These are phyloP conservation scores for Irpex sp. DNA, from an alignment of 1,284 basidiomycete genomes.

Conservation along the genomic window DNA sequence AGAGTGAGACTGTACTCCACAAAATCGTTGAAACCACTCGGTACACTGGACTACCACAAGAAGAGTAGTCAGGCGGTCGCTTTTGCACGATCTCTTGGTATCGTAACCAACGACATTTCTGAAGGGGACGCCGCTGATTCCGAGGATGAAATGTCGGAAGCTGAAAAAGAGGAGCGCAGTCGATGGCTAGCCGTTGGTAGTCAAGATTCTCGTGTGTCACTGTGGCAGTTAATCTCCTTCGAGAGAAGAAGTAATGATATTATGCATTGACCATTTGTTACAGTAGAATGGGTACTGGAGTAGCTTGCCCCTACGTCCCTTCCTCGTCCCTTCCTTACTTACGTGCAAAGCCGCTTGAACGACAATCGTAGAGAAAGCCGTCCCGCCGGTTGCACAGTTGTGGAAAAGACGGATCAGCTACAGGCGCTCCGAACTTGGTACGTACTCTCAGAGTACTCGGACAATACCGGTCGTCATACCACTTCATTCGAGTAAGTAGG, in stretches of 20 bases:
- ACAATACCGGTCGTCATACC: no score
- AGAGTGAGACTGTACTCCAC: slow-evolving; percentile 79
- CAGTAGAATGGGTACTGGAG: not conserved
- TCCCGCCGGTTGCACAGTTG: no score
- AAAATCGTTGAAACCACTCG: slow-evolving; percentile 70
- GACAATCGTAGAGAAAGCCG: no score
- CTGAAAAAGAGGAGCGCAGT: slow-evolving; percentile 46
- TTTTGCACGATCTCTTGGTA: slow-evolving; percentile 45
- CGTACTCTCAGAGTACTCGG: not conserved
- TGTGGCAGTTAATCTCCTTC: slow-evolving; percentile 79
- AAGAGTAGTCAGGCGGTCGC: slow-evolving; percentile 63
- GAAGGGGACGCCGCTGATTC: slow-evolving; percentile 37
- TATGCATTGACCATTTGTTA: not conserved
- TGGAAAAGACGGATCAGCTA: no score
- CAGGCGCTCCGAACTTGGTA: no score
- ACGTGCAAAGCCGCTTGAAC: no score
- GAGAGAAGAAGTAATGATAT: slow-evolving; percentile 26
- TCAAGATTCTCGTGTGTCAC: slow-evolving; percentile 69
- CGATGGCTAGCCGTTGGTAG: slow-evolving; percentile 72
- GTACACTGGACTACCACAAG: slow-evolving; percentile 76
- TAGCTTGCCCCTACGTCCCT: not conserved
- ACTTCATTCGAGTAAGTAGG: no score
- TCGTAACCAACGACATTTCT: not conserved
- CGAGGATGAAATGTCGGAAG: slow-evolving; percentile 43
- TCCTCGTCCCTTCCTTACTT: not conserved